Conservation (phyloP, 441 rosid genomes). For the Monsonia emarginata region DNA sequence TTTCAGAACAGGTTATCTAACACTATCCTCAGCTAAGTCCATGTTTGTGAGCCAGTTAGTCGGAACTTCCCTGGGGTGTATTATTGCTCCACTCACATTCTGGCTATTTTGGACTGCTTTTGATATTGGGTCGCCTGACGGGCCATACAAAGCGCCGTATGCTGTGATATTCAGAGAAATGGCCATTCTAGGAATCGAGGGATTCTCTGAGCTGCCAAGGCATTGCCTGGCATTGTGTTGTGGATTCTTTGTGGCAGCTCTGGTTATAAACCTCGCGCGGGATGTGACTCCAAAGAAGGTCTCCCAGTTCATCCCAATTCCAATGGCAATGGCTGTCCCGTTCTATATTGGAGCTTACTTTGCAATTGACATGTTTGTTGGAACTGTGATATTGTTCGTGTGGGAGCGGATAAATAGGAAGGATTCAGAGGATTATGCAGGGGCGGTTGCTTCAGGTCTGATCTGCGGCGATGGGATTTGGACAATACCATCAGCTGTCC, state of each 20-base stretch:
- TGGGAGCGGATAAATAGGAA: slow-evolving; percentile 66
- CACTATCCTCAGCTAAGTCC: slow-evolving; percentile 73
- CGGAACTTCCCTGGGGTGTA: slow-evolving; percentile 81
- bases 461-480: slow-evolving; percentile 81
- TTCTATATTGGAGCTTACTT: slow-evolving; percentile 86
- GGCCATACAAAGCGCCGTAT: slow-evolving; percentile 80
- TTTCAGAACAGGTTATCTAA: slow-evolving; percentile 77
- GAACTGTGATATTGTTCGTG: slow-evolving; percentile 54
- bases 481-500: slow-evolving; percentile 70
- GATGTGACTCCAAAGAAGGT: slow-evolving; percentile 50
- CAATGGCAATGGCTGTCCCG: slow-evolving; percentile 80
- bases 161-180: slow-evolving; percentile 74
- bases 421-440: slow-evolving; percentile 57
- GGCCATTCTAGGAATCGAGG: slow-evolving; percentile 74
- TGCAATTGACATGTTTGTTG: slow-evolving; percentile 80
- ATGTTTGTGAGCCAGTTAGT: slow-evolving; percentile 77
- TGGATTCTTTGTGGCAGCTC: slow-evolving; percentile 59
- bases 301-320: slow-evolving; percentile 64
- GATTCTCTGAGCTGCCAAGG: slow-evolving; percentile 65
- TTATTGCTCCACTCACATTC: slow-evolving; percentile 75
- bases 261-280: slow-evolving; percentile 52
- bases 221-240: slow-evolving; percentile 61
- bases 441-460: slow-evolving; percentile 72
- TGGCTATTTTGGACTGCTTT: slow-evolving; percentile 82
- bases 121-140: slow-evolving; percentile 65